Evolutionary conservation across 2,329 filamentous ascomycete genomes (phyloP), one percentile per base, ranked within the genome.

Genomic region (Colletotrichum destructivum): DNA sequence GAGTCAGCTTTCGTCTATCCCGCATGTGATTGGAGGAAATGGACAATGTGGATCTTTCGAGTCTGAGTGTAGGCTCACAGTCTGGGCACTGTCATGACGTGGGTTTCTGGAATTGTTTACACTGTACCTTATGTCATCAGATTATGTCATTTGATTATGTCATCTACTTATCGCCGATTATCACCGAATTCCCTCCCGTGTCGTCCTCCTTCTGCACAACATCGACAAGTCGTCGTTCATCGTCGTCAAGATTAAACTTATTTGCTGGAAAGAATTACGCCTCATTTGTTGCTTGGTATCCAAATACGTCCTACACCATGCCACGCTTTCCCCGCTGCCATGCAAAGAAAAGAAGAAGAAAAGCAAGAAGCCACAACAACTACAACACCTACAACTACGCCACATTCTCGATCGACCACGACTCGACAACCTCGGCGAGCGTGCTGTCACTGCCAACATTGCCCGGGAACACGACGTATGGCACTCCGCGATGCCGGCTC

Each of bases 391-490:
- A 9, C 31, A 23, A 26, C 13, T 42, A 69, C 38, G 60, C 69
- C 69, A 62, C 51, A 44, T 55, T 68, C 21, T 38, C 57, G 46
- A 69, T 63, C 52, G 69, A 64, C 73, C 73, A 74, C 23, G 66
- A 71, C 42, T 73, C 73, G 13, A 88, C 86, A 21, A 88, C 73
- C 6, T 87, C 83, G 59, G 79, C 82, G 46, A 88, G 75, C 1
- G 86, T 86, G 47, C 82, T 78, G 23, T 85, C 82, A n/a, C 79
- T 81, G 1, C 88, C 88, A 2, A 90, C 88, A 77, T 90, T 90
- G 0, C 88, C 88, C 0, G 88, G 88, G 63, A 90, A 90, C 0
- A 90, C 88, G 2, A 90, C 85, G 75, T 88, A 90, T 0, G 87
- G 87, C 13, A 90, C 78, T 1, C 85, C 86, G 0, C 81, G 80